These are phyloP conservation scores for Cladophialophora immunda DNA, from an alignment of 2,329 filamentous ascomycete genomes.

Conservation along the genomic window DNA sequence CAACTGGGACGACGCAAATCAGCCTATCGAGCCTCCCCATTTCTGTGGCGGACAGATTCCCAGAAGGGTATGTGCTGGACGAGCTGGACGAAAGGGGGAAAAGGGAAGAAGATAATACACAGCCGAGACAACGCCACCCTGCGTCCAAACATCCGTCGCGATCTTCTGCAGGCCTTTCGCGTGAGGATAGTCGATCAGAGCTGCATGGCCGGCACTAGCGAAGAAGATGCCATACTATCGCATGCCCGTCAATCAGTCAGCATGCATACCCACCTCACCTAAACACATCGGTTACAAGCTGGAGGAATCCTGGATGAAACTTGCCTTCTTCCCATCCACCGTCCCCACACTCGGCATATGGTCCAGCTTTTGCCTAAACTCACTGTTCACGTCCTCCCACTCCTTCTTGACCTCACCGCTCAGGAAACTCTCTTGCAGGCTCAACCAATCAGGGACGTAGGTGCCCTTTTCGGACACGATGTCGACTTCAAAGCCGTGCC, in stretches of 20 bases:
- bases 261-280: background rate
- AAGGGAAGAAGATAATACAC: constrained; percentile 41
- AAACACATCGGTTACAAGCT: background rate
- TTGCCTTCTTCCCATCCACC: constrained; percentile 43
- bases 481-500: constrained; percentile 48
- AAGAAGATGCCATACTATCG: constrained; percentile 51
- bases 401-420: constrained; percentile 50
- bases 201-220: constrained; percentile 56
- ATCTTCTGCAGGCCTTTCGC: constrained; percentile 53
- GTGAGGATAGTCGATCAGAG: constrained; percentile 58
- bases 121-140: constrained; percentile 53
- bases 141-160: constrained; percentile 51
- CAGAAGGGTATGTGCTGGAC: background rate
- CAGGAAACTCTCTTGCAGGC: constrained; percentile 53
- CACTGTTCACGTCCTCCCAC: constrained; percentile 53
- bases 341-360: constrained; percentile 50
- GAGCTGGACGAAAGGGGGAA: background rate
- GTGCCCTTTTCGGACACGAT: constrained; percentile 52
- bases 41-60: background rate
- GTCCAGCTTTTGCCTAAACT: constrained; percentile 58
- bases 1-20: constrained; percentile 33
- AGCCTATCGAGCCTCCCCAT: background rate
- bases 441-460: constrained; percentile 51
- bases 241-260: background rate
- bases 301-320: background rate